Base-by-base conservation (phyloP, 23 red algal species). In the Agarophyton chilense region DNA sequence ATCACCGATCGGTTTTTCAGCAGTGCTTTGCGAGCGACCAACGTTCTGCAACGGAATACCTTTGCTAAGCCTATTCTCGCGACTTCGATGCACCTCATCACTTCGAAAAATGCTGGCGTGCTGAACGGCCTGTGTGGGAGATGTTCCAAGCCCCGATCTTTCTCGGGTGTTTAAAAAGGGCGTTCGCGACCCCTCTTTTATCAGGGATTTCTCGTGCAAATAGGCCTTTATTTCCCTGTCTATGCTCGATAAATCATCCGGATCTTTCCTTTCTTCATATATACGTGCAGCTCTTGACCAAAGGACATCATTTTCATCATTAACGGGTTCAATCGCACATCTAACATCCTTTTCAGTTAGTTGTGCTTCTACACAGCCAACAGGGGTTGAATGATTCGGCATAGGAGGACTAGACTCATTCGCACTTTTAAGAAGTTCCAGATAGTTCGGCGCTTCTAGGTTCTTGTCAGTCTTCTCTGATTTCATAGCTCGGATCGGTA, bases 21-120 rank as follows among this genome's bases (percentile, higher is more conserved):
- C 67, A 0, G 85, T 34, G 67, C 85, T 89, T 39, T 62, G 45
- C 24, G 85, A 89, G 10, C 85, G 67, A 42, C 85, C 85, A 42
- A 79, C 52, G 41, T 35, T 77, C 33, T 67, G 67, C 19, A 52
- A 39, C 25, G 66, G 67, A 43, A 86, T 53, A 47, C 44, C 6
- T 47, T 47, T 47, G 7, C 7, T 6, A 34, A 51, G 82, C 40
- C 45, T 63, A 18, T 67, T 25, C 41, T 74, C 7, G 47, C 82
- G 76, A 34, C 31, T 80, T 26, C 24, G 28, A 2, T 56, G 76
- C 44, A 11, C 7, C 34, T 58, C 52, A 58, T 17, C 9, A 40
- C 64, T 53, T 71, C 49, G 43, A 52, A 55, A 14, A 55, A 45
- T 28, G 73, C 2, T 24, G 64, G 62, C 57, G 17, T 44, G 34